These are phyloP conservation scores for Babesia sp. DNA, from an alignment of 169 alveolate genomes.

Conservation along the genomic window DNA sequence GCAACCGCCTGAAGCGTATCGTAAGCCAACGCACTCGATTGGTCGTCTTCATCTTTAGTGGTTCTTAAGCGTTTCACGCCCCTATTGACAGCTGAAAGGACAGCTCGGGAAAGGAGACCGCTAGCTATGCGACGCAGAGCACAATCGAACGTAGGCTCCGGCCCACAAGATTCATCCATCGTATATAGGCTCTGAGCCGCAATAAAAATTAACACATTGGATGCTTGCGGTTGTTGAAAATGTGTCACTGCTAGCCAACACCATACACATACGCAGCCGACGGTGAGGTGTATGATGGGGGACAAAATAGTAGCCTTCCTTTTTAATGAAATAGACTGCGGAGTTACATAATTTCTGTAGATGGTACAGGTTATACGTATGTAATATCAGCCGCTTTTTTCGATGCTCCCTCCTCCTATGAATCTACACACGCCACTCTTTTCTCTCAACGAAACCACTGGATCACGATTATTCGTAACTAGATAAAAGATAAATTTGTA, in stretches of 20 bases:
- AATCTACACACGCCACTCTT: too few relatives aligned
- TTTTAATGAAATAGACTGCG: too few relatives aligned
- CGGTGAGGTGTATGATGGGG: too few relatives aligned
- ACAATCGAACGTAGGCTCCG: conserved; percentile 1
- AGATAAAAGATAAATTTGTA: too few relatives aligned
- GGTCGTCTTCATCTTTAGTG: neutral
- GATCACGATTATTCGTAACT: too few relatives aligned
- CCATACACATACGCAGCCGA: neutral
- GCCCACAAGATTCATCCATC: conserved; percentile 5
- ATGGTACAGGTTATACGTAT: too few relatives aligned
- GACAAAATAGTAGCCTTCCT: too few relatives aligned
- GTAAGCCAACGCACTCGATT: neutral
- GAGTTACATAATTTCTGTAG: too few relatives aligned
- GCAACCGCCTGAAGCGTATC: conserved; percentile 3
- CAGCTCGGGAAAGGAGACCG: conserved; percentile 20
- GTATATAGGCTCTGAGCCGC: neutral
- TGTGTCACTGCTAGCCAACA: neutral
- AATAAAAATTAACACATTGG: neutral
- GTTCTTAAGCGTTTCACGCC: neutral
- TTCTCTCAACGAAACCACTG: too few relatives aligned
- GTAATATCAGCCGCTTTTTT: too few relatives aligned
- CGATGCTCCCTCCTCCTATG: too few relatives aligned
- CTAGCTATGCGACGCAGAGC: conserved; percentile 15
- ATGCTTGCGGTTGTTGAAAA: neutral
- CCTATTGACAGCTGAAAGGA: neutral